These are phyloP conservation scores for Aspergillus fructus DNA, from an alignment of 2,329 filamentous ascomycete species.

Conservation along the genomic window DNA sequence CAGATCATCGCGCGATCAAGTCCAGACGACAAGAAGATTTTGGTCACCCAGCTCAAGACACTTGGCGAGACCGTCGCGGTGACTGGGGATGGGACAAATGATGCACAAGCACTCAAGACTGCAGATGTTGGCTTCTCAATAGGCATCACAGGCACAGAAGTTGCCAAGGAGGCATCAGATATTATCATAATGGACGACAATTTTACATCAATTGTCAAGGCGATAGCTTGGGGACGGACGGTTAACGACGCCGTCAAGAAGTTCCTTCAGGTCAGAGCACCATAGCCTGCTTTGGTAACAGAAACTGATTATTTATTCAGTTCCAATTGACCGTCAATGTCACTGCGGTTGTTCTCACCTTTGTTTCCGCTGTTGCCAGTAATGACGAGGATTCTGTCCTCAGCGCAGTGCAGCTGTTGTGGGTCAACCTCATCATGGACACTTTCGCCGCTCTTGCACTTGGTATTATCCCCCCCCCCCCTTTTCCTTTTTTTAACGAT, in stretches of 20 bases:
- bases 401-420: constrained; percentile 65
- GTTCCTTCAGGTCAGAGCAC: constrained; percentile 53
- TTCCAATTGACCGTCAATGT: constrained; percentile 61
- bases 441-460: constrained; percentile 66
- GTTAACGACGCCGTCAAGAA: constrained; percentile 77
- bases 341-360: constrained; percentile 65
- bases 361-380: constrained; percentile 62
- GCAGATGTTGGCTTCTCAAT: constrained; percentile 84
- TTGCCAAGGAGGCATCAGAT: constrained; percentile 80
- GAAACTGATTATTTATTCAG: constrained; percentile 15
- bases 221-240: constrained; percentile 75
- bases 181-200: constrained; percentile 89
- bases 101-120: constrained; percentile 76
- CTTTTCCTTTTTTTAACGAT: too few species aligned
- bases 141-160: constrained; percentile 80
- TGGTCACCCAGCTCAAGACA: constrained; percentile 70
- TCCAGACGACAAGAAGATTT: constrained; percentile 72
- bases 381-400: constrained; percentile 59
- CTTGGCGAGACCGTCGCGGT: constrained; percentile 76
- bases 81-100: constrained; percentile 81
- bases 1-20: constrained; percentile 73
- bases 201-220: constrained; percentile 80
- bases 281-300: neutral
- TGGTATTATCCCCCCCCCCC: constrained; percentile 14
- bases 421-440: constrained; percentile 71